Base-by-base conservation (phyloP, 1,139 yeast species). In the Sugiyamaella novakii region DNA sequence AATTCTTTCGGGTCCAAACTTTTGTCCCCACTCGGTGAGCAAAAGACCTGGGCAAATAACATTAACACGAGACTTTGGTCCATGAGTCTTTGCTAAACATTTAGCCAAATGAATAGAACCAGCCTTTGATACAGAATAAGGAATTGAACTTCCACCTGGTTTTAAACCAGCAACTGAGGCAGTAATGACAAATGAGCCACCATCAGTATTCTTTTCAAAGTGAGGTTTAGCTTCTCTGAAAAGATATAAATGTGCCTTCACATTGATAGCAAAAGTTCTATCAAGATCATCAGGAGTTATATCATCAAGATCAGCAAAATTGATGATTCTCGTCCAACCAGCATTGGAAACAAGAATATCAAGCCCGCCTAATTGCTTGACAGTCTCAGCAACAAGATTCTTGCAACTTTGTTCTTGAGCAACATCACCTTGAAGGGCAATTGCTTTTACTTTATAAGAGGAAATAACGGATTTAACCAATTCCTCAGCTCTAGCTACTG, bases 1-100 rank as follows among this genome's bases (percentile, higher is more conserved):
- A 43, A 71, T 58, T 38, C 46, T 51, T 18, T 65, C 71, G 25
- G 60, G 52, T 5, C 71, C 69, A 49, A 71, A 71, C 48, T 62
- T 55, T 47, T 59, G 55, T 4, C 73, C 73, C 75, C 75, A 71
- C 29, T 72, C 75, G 3, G 76, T 72, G 46, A 67, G 56, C 42
- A 72, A 59, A 35, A 72, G 59, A 1, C 76, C 76, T 0, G 76
- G 76, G 46, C 73, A 68, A 22, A 72, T 66, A 5, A 71, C 71
- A 55, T 72, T 73, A 44, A 69, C 62, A 25, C 75, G 57, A 31
- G 66, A 57, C 46, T 67, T 63, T 3, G 74, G 70, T 1, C 73
- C 74, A 47, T 68, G 72, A 22, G 67, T 56, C 55, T 64, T 66
- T 7, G 73, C 72, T 41, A 71, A 60, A 53, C 71, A 62, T 47